Base-by-base conservation (phyloP, 352 stramenopile genomes). In the Pythium insidiosum region DNA sequence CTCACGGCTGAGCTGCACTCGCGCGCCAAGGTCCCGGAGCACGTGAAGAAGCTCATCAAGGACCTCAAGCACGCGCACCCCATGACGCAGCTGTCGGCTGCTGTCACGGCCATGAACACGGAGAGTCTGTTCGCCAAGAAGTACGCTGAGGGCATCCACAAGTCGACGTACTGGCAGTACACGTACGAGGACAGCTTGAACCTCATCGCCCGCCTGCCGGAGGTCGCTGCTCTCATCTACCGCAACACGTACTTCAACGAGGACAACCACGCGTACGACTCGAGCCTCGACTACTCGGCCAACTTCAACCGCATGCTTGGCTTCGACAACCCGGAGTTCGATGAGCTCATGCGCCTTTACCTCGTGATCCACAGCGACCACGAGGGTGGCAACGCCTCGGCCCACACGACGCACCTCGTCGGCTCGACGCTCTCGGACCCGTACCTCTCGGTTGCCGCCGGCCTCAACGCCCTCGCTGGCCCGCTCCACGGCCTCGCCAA, bases 301-400 rank as follows among this genome's bases (percentile, higher is more conserved):
- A 99, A 99, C 81, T 99, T 99, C 66, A 97, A 84, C 67, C 92
- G 93, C 57, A 98, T 99, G 95, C 81, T 99, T 51, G 96, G 96
- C 50, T 98, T 98, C 54, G 77, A 98, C 52, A 82, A 90, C 75
- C 66, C 88, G 7, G 80, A 88, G 47, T 99, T 99, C 66, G 95
- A 99, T 66, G 96, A 99, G 75, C 79, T 99, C 35, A 99, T 99
- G 96, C 88, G 96, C 56, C 78, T 99, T 40, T 99, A 99, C 77
- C 75, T 99, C 30, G 96, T 97, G 61, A 99, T 99, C 67, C 96
- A 99, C 85, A 97, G 91, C 46, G 95, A 99, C 81, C 96, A 99
- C 78, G 96, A 99, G 65, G 96, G 95, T 56, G 96, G 96, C 55
- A 99, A 99, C 72, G 96, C 96, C 43, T 98, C 85, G 33, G 96